Conservation (phyloP, 495 filamentous ascomycete genomes). For the Penicillium turbatum region DNA sequence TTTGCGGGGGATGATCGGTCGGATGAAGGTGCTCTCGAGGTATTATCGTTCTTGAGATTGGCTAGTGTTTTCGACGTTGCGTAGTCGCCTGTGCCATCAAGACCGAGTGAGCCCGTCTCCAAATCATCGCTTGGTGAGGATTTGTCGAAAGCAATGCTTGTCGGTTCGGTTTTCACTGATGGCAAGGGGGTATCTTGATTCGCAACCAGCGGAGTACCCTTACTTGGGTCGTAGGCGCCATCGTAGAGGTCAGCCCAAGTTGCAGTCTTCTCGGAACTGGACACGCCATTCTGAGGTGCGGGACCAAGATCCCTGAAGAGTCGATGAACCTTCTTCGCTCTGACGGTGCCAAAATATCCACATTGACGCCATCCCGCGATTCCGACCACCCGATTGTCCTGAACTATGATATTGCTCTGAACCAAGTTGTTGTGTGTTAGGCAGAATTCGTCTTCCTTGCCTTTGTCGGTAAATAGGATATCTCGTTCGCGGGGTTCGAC, state of each 20-base stretch:
- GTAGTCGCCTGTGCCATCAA: conserved; percentile 35
- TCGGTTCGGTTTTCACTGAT: conserved; percentile 37
- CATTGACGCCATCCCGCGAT: conserved; percentile 41
- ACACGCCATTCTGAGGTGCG: conserved; percentile 7
- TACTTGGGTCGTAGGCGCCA: conserved; percentile 12
- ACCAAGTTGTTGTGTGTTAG: conserved; percentile 39
- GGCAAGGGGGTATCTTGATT: conserved; percentile 20
- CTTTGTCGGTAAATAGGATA: conserved; percentile 31
- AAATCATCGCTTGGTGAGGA: conserved; percentile 28
- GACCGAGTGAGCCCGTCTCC: conserved; percentile 23
- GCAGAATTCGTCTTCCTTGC: conserved; percentile 23
- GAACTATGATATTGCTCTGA: conserved; percentile 39
- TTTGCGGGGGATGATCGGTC: conserved; percentile 36
- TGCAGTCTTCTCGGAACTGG: conserved; percentile 3
- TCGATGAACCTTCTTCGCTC: conserved; percentile 33
- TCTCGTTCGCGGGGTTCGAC: conserved; percentile 25
- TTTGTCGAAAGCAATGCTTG: conserved; percentile 27
- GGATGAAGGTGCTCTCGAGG: conserved; percentile 12
- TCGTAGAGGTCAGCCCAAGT: conserved; percentile 40
- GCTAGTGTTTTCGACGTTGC: conserved; percentile 40
- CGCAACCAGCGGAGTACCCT: conserved; percentile 4
- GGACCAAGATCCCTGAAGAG: conserved; percentile 26
- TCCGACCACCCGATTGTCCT: conserved; percentile 36
- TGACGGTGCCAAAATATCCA: conserved; percentile 40
- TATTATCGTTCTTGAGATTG: conserved; percentile 36